Evolutionary conservation across 1,139 yeast genomes (phyloP).

Genomic region (Saccharomycopsis hybrid): DNA sequence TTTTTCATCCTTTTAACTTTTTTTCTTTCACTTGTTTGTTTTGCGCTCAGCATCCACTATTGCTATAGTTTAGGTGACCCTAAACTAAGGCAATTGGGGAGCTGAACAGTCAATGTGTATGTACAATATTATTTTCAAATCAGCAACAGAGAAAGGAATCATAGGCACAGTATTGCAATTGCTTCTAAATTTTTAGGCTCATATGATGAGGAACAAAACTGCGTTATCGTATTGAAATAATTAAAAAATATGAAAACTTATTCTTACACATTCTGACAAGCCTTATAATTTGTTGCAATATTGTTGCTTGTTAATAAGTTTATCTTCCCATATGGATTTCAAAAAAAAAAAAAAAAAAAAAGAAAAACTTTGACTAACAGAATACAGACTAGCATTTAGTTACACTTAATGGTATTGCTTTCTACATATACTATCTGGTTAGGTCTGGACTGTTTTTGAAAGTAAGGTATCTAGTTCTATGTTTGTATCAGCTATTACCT

Average conservation of each 20-base stretch:
- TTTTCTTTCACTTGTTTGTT: neutral
- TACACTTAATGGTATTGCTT: no score
- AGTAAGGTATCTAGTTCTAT: no score
- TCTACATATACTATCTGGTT: no score
- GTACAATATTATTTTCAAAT: neutral
- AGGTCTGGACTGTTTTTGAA: no score
- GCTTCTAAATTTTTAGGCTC: neutral
- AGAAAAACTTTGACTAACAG: no score
- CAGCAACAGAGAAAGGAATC: neutral
- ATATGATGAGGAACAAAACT: constrained; percentile 20
- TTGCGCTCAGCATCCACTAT: neutral
- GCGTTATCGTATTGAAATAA: constrained; percentile 22
- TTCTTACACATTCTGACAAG: neutral
- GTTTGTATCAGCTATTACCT: no score
- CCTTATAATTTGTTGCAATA: no score
- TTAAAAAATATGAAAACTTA: constrained; percentile 9
- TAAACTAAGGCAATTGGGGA: no score
- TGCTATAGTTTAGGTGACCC: neutral
- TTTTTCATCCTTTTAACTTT: neutral
- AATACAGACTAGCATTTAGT: no score
- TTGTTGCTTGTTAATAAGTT: no score
- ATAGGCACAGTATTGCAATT: neutral
- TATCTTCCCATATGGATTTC: no score
- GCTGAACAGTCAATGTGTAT: neutral
- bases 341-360: no score